Evolutionary conservation across 1,284 basidiomycete genomes (phyloP).

Genomic region (Austroboletus niveus): DNA sequence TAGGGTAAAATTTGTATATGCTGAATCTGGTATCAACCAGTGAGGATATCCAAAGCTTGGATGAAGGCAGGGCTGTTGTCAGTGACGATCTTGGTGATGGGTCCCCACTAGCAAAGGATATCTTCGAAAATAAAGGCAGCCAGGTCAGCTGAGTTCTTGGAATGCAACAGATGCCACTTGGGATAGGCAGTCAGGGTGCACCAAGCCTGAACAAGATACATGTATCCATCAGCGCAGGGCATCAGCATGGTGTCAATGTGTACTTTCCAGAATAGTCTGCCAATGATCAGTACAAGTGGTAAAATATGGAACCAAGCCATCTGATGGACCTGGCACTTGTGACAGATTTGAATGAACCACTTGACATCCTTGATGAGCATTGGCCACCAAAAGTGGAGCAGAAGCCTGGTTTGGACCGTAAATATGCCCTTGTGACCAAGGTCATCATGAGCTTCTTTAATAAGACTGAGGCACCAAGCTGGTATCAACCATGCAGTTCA

Average conservation of each 20-base stretch:
- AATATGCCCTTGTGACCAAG: not conserved
- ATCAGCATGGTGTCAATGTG: not conserved
- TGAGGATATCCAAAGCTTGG: slow-evolving; percentile 31
- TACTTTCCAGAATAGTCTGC: not conserved
- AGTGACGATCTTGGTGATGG: slow-evolving; percentile 7
- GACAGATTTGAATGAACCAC: not conserved
- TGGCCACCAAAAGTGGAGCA: not conserved
- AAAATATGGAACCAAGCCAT: not conserved
- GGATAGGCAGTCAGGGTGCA: slow-evolving; percentile 1
- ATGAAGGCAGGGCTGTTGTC: slow-evolving; percentile 26
- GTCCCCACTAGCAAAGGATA: slow-evolving; percentile 2
- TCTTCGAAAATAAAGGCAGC: slow-evolving; percentile 4
- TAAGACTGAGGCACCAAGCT: not conserved
- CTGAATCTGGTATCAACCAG: slow-evolving; percentile 33
- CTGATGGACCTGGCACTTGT: not conserved
- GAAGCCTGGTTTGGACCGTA: not conserved
- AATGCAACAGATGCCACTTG: slow-evolving; percentile 17
- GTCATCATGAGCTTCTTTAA: not conserved
- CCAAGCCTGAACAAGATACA: not conserved
- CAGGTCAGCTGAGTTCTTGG: slow-evolving; percentile 8
- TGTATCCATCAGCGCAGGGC: not conserved
- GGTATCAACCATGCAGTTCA: not conserved
- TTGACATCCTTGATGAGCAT: not conserved
- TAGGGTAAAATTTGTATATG: slow-evolving; percentile 48
- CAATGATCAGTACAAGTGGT: not conserved